Percentiles rank a stretch among this genome's conserved stretches.
Conservation (phyloP, 2,329 filamentous ascomycete species). For the Triangularia verruculosa region DNA sequence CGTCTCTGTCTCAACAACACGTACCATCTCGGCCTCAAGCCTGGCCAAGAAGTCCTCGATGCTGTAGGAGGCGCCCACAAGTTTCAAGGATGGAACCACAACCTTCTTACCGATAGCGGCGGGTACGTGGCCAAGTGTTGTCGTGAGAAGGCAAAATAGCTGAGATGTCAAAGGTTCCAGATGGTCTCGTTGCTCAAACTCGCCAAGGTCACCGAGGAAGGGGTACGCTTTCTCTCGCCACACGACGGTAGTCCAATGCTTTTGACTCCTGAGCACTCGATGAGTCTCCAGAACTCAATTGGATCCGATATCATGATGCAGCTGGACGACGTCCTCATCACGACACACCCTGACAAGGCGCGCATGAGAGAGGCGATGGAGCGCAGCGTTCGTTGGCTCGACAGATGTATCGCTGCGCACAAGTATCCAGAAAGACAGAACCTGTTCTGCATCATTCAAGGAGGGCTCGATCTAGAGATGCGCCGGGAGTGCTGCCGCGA, state of each 20-base stretch:
- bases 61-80: slow-evolving; percentile 89
- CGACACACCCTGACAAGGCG: slow-evolving; percentile 82
- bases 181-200: slow-evolving; percentile 97
- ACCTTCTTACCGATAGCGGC: slow-evolving; percentile 82
- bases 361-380: slow-evolving; percentile 95
- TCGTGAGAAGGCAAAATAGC: slow-evolving; percentile 6
- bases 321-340: slow-evolving; percentile 95
- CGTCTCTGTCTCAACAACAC: slow-evolving; percentile 95
- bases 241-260: slow-evolving; percentile 96
- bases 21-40: slow-evolving; percentile 92
- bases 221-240: slow-evolving; percentile 91
- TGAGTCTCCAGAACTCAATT: slow-evolving; percentile 92
- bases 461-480: slow-evolving; percentile 85
- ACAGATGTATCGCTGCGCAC: slow-evolving; percentile 90
- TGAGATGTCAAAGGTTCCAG: slow-evolving; percentile 68
- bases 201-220: slow-evolving; percentile 91
- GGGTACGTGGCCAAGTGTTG: slow-evolving; percentile 49
- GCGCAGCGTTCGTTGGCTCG: slow-evolving; percentile 90
- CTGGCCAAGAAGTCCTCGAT: slow-evolving; percentile 85
- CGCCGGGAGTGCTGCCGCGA: slow-evolving; percentile 76
- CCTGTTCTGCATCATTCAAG: slow-evolving; percentile 98
- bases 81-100: slow-evolving; percentile 91
- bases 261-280: slow-evolving; percentile 94
- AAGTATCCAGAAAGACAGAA: slow-evolving; percentile 80
- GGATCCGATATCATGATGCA: slow-evolving; percentile 99